phyloP scores from a whole-genome alignment of 1,284 basidiomycete species.

The Wolfiporia cocos region DNA sequence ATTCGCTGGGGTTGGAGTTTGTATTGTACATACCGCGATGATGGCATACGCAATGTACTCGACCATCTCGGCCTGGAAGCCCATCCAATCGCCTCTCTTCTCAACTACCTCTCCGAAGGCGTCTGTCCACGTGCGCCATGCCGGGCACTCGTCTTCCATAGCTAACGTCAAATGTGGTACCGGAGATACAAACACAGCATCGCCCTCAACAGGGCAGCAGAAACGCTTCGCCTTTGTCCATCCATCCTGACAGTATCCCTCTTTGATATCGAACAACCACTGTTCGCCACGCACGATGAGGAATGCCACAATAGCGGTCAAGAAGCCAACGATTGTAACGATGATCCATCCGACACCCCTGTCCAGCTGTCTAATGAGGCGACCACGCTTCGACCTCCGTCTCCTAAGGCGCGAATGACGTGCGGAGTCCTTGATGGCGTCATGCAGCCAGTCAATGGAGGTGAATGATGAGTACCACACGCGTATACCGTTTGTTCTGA shows the following conservation, averaged over 20 bases:
- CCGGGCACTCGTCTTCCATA: conserved; percentile 45
- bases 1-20: too few species aligned
- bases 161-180: conserved; percentile 14
- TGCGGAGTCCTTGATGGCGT: conserved; percentile 86
- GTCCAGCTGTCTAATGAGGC: conserved; percentile 69
- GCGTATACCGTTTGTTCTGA: conserved; percentile 78
- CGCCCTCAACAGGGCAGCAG: conserved; percentile 57
- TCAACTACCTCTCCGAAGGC: conserved; percentile 28
- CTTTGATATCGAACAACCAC: conserved; percentile 91
- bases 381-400: conserved; percentile 68
- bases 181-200: conserved; percentile 3
- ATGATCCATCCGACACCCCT: conserved; percentile 88
- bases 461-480: conserved; percentile 90
- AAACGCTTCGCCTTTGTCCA: conserved; percentile 80
- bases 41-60: conserved; percentile 72
- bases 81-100: conserved; percentile 19
- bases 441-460: conserved; percentile 88
- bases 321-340: conserved; percentile 81
- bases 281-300: conserved; percentile 85
- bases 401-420: conserved; percentile 68
- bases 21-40: conserved; percentile 59
- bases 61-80: conserved; percentile 35
- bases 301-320: conserved; percentile 84
- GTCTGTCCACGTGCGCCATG: conserved; percentile 75
- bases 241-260: conserved; percentile 73